A percentile compares a stretch with the other conserved stretches of the same genome.
Evolutionary conservation across 306 rosid genomes (phyloP).

Genomic region (Calophaca sinica): DNA sequence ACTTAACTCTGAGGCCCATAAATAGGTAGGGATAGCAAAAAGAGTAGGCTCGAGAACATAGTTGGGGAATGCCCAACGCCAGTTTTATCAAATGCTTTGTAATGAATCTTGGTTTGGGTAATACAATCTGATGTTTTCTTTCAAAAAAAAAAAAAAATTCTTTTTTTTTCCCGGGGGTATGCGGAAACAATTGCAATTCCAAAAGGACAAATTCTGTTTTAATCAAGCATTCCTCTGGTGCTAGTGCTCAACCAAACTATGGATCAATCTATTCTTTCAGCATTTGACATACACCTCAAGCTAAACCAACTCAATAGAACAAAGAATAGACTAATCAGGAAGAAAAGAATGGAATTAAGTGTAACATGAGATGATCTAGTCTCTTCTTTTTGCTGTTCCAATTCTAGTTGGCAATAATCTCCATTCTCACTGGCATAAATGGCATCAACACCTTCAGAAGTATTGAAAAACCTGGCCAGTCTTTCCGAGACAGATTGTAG

Average conservation of each 20-base stretch:
- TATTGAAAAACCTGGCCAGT: slow-evolving; percentile 55
- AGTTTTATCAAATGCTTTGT: no score
- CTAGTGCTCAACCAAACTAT: neutral
- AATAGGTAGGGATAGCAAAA: no score
- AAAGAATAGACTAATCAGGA: neutral
- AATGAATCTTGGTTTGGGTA: no score
- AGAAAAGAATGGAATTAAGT: neutral
- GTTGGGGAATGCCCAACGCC: no score
- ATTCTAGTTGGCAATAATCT: slow-evolving; percentile 24
- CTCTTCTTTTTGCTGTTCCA: slow-evolving; percentile 12
- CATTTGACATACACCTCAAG: neutral
- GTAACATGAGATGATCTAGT: neutral
- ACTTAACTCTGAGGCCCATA: no score
- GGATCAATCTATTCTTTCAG: slow-evolving; percentile 4
- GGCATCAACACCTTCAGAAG: slow-evolving; percentile 29
- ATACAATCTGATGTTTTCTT: no score
- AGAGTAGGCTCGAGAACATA: no score
- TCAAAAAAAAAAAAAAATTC: no score
- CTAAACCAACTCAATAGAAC: slow-evolving; percentile 21
- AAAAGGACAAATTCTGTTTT: neutral
- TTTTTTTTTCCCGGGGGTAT: no score
- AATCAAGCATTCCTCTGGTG: neutral
- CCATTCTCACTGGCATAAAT: neutral
- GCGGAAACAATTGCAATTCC: no score
- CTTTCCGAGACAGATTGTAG: slow-evolving; percentile 64